Evolutionary conservation across 1,139 yeast species (phyloP).

Genomic region (Hyphopichia fennica): DNA sequence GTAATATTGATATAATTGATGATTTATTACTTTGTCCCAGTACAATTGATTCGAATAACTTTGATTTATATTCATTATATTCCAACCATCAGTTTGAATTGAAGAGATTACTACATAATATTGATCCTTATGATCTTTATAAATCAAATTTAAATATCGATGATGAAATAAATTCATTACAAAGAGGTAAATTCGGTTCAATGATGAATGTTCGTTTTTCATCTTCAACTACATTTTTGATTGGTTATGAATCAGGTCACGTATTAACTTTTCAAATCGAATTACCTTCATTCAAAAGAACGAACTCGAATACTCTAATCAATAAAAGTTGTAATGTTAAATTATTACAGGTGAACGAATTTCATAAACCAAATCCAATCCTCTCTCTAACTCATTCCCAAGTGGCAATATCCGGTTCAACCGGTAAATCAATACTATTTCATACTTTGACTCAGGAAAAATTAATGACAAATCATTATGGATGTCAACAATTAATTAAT

Average conservation of each 20-base stretch:
- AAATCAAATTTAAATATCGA: conserved; percentile 11
- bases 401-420: conserved; percentile 44
- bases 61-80: conserved; percentile 50
- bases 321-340: conserved; percentile 20
- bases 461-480: conserved; percentile 17
- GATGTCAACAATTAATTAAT: conserved; percentile 19
- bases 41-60: conserved; percentile 50
- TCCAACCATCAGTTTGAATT: conserved; percentile 16
- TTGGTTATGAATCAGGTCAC: conserved; percentile 64
- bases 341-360: conserved; percentile 21
- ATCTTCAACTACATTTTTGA: conserved; percentile 23
- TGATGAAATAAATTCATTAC: conserved; percentile 14
- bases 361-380: conserved; percentile 54
- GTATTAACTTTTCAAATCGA: conserved; percentile 28
- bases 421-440: conserved; percentile 29
- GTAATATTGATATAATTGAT: conserved; percentile 42
- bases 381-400: conserved; percentile 31
- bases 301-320: conserved; percentile 13
- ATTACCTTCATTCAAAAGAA: conserved; percentile 3
- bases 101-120: conserved; percentile 27
- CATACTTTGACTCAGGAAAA: no score
- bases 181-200: conserved; percentile 46
- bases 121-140: conserved; percentile 19
- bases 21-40: conserved; percentile 49
- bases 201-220: conserved; percentile 50